phyloP scores from a whole-genome alignment of 2,329 filamentous ascomycete genomes.

The Fusarium metavorans region DNA sequence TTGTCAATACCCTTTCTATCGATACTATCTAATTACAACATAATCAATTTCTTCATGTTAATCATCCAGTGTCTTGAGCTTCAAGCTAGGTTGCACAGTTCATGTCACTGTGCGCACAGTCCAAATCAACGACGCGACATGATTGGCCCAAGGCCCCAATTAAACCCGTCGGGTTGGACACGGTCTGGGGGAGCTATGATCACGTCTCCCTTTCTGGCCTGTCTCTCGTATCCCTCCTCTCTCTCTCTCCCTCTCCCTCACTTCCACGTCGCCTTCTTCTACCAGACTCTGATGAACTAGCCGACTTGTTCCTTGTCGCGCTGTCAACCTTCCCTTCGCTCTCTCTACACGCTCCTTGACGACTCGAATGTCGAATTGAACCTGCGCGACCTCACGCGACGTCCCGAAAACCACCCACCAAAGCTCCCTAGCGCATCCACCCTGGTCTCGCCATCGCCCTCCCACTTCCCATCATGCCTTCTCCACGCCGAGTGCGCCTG shows the following conservation, averaged over 20 bases:
- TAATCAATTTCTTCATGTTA: neutral
- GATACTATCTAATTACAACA: neutral
- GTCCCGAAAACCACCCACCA: slow-evolving; percentile 23
- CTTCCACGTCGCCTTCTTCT: neutral
- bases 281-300: slow-evolving; percentile 18
- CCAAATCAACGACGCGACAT: neutral
- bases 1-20: neutral
- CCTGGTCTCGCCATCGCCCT: slow-evolving; percentile 28
- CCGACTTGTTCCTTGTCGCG: slow-evolving; percentile 19
- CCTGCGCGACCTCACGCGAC: slow-evolving; percentile 3
- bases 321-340: slow-evolving; percentile 3
- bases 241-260: slow-evolving; percentile 13
- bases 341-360: slow-evolving; percentile 10
- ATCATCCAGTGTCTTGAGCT: neutral
- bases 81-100: slow-evolving; percentile 9
- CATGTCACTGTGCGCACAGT: slow-evolving; percentile 15
- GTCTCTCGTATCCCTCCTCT: slow-evolving; percentile 26
- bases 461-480: slow-evolving; percentile 67
- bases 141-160: slow-evolving; percentile 21
- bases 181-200: slow-evolving; percentile 27
- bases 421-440: slow-evolving; percentile 43
- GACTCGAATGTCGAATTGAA: slow-evolving; percentile 5
- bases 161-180: slow-evolving; percentile 20
- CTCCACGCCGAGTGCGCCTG: slow-evolving; percentile 76
- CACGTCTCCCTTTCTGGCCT: slow-evolving; percentile 31